Evolutionary conservation across 768 basidiomycete species (phyloP), one percentile per base, ranked within the genome.

Genomic region (Solioccasus polychromus): DNA sequence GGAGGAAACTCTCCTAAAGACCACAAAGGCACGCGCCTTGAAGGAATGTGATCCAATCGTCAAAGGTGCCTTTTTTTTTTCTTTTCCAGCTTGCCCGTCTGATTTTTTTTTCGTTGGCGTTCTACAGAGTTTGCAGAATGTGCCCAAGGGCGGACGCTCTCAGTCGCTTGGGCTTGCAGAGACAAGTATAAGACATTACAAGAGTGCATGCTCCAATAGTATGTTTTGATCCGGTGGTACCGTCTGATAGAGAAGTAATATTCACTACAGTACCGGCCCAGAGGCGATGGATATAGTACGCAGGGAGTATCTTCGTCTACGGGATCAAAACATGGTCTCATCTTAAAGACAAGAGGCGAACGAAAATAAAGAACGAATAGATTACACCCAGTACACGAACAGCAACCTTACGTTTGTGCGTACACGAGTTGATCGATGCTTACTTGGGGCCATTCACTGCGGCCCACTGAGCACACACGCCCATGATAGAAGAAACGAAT

Each of bases 151-250:
- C 79, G 92, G 8, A 88, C 85, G 3, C 66, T 94, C 41, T 89
- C 91, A 5, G 84, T 92, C 20, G 84, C 83, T 12, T 94, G 92
- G 92, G 79, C 82, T 19, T 94, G 92, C 61, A 80, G 76, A 60
- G 73, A 72, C 25, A 76, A 83, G 60, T 78, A 88, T 43, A 81
- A 78, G 55, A 71, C 67, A 11, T 73, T 93, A 34, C 86, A 93
- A 60, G 75, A 77, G 1, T 94, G 92, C 62, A 84, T 94, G 78
- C 58, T 83, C 12, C 79, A 82, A 61, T 90, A 79, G 91, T 92
- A 59, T 60, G 88, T 72, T 15, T 30, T 28, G 38, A 2, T 19
- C n/a, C n/a, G n/a, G 26, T 41, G 5, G 7, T 10, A 17, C 30
- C 14, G 3, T 34, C 22, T 17, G 26, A 28, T 25, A 23, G 18